These are phyloP conservation scores for Isoetes taiwanensis DNA, from an alignment of 75 land plant species.

Conservation along the genomic window DNA sequence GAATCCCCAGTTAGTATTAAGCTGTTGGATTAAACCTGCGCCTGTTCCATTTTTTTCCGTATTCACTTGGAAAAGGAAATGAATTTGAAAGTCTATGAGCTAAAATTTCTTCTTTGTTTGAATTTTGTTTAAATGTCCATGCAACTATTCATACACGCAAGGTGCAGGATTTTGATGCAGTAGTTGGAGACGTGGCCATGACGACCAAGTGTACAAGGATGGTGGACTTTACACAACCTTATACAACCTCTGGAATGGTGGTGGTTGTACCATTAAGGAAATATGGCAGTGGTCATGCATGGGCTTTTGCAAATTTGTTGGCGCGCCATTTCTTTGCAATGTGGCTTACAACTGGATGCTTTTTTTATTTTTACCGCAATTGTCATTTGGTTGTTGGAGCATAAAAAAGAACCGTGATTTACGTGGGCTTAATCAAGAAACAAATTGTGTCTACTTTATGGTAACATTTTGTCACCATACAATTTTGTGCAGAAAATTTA, in stretches of 20 bases:
- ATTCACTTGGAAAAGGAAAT: neutral
- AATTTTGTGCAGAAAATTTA: too few relatives aligned
- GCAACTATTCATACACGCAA: too few relatives aligned
- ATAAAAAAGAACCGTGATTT: slow-evolving; percentile 64
- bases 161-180: slow-evolving; percentile 19
- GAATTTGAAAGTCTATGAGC: too few relatives aligned
- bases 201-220: neutral
- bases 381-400: slow-evolving; percentile 89
- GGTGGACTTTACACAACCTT: slow-evolving; percentile 26
- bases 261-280: slow-evolving; percentile 9
- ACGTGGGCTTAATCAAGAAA: slow-evolving; percentile 75
- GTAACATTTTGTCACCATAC: too few relatives aligned
- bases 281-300: neutral
- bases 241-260: slow-evolving; percentile 4
- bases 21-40: too few relatives aligned
- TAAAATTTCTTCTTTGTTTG: too few relatives aligned
- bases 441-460: slow-evolving; percentile 78
- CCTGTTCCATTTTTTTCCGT: neutral
- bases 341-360: slow-evolving; percentile 71
- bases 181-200: slow-evolving; percentile 18
- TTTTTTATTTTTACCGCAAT: slow-evolving; percentile 78
- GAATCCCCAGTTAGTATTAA: too few relatives aligned
- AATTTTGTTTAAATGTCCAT: too few relatives aligned
- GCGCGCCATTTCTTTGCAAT: slow-evolving; percentile 72
- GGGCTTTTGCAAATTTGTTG: too few relatives aligned